Conservation (phyloP, 805 yeast species). For the Candida pseudoglaebosa region DNA sequence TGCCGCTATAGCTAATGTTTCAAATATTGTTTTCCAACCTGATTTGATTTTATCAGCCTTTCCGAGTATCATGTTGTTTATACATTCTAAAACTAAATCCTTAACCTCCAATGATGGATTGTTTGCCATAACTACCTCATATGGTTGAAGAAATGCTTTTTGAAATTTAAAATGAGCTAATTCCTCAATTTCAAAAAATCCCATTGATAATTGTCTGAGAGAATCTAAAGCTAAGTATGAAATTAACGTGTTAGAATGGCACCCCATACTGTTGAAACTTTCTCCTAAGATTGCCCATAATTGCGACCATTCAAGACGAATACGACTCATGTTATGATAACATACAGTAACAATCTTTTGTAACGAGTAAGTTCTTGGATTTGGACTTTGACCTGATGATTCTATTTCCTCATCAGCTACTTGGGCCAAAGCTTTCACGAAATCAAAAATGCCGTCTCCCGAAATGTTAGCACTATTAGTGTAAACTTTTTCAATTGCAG, state of each 20-base stretch:
- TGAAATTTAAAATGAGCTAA: conserved; percentile 94
- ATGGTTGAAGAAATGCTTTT: conserved; percentile 88
- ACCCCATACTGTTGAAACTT: conserved; percentile 80
- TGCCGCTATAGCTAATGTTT: conserved; percentile 73
- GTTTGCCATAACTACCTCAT: conserved; percentile 70
- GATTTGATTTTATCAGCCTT: conserved; percentile 74
- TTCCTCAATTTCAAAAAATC: conserved; percentile 92
- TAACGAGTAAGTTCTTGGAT: conserved; percentile 87
- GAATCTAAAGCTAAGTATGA: conserved; percentile 92
- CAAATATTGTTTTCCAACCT: conserved; percentile 92
- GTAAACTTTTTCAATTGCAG: conserved; percentile 82
- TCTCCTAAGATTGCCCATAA: conserved; percentile 93
- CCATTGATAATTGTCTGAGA: conserved; percentile 83
- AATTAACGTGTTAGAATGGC: conserved; percentile 70
- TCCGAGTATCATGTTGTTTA: conserved; percentile 77
- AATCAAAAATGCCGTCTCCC: conserved; percentile 81
- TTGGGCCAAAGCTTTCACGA: conserved; percentile 80
- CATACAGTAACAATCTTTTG: conserved; percentile 97
- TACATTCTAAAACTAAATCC: conserved; percentile 86
- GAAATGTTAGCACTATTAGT: conserved; percentile 74
- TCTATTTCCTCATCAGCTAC: conserved; percentile 90
- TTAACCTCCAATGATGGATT: conserved; percentile 68
- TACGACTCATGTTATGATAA: conserved; percentile 95
- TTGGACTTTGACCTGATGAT: conserved; percentile 72
- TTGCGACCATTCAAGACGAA: conserved; percentile 93